A percentile compares a stretch with the other conserved stretches of the same genome.
phyloP scores from a whole-genome alignment of 2,329 filamentous ascomycete genomes.

The Monosporascus ibericus region DNA sequence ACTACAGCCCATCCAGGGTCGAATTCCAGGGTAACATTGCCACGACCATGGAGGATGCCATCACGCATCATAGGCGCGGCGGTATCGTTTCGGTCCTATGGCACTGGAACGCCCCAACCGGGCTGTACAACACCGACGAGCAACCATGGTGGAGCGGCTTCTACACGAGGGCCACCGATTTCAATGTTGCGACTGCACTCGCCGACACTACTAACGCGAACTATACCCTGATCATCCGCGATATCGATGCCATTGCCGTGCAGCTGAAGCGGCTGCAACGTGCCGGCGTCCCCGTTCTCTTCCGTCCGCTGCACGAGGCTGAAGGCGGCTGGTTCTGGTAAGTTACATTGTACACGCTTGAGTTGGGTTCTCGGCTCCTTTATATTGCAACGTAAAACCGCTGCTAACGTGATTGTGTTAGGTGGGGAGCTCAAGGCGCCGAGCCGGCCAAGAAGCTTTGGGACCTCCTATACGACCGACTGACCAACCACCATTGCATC shows the following conservation, averaged over 20 bases:
- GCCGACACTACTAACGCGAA: conserved; percentile 35
- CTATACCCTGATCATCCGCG: conserved; percentile 39
- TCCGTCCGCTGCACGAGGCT: conserved; percentile 42
- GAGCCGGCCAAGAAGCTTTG: conserved; percentile 39
- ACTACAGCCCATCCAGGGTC: conserved; percentile 41
- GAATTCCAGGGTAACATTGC: conserved; percentile 31
- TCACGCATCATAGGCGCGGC: conserved; percentile 34
- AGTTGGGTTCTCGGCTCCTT: background rate
- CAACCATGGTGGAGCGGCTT: conserved; percentile 44
- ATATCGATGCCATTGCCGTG: conserved; percentile 42
- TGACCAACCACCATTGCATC: conserved; percentile 36
- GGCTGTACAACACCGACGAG: conserved; percentile 38
- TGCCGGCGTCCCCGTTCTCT: conserved; percentile 40
- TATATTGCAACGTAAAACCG: background rate
- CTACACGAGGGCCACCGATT: conserved; percentile 43
- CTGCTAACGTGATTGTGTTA: background rate
- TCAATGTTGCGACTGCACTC: conserved; percentile 37
- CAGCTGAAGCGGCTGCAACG: conserved; percentile 37
- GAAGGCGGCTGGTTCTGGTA: conserved; percentile 47
- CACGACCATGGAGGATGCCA: conserved; percentile 39
- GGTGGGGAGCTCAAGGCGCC: conserved; percentile 39
- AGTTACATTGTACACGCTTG: background rate
- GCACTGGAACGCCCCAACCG: conserved; percentile 43
- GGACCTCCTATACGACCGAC: conserved; percentile 35
- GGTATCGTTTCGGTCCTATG: conserved; percentile 42